Conservation (phyloP, 495 filamentous ascomycete species). For the Hypoxylon subgilvum region DNA sequence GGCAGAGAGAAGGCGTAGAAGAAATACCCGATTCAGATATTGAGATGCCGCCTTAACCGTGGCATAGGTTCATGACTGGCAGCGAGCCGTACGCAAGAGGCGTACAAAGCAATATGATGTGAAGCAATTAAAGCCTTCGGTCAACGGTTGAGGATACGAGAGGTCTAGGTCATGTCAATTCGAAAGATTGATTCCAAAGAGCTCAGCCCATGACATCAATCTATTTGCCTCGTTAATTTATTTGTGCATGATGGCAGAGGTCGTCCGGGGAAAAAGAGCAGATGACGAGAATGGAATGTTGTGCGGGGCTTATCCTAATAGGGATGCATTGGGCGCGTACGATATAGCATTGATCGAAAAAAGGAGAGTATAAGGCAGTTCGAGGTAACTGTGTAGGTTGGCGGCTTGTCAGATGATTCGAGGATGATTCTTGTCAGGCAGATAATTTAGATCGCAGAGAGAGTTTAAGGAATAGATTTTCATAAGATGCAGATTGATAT, state of each 20-base stretch:
- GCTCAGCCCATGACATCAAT: constrained; percentile 16
- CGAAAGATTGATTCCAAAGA: constrained; percentile 5
- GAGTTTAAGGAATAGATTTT: constrained; percentile 25
- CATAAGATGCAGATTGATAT: constrained; percentile 24
- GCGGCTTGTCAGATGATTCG: constrained; percentile 25
- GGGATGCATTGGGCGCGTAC: constrained; percentile 33
- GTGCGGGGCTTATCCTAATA: constrained; percentile 34
- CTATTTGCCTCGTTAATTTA: constrained; percentile 28
- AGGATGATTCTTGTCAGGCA: constrained; percentile 10
- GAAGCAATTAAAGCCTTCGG: not conserved
- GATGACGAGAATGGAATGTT: constrained; percentile 27
- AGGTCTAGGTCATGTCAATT: not conserved
- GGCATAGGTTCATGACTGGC: constrained; percentile 3
- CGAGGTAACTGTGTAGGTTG: constrained; percentile 10
- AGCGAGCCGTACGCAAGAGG: constrained; percentile 14
- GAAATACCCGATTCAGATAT: constrained; percentile 26
- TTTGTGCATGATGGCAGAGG: constrained; percentile 24
- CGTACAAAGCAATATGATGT: not conserved
- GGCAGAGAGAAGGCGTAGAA: constrained; percentile 4
- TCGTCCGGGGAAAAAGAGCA: constrained; percentile 17
- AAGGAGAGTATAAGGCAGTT: no score
- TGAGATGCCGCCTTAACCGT: constrained; percentile 27
- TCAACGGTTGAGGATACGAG: constrained; percentile 36
- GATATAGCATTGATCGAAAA: no score
- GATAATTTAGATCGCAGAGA: constrained; percentile 31